Conservation (phyloP, 2,329 filamentous ascomycete genomes). For the Aureobasidium sp. region DNA sequence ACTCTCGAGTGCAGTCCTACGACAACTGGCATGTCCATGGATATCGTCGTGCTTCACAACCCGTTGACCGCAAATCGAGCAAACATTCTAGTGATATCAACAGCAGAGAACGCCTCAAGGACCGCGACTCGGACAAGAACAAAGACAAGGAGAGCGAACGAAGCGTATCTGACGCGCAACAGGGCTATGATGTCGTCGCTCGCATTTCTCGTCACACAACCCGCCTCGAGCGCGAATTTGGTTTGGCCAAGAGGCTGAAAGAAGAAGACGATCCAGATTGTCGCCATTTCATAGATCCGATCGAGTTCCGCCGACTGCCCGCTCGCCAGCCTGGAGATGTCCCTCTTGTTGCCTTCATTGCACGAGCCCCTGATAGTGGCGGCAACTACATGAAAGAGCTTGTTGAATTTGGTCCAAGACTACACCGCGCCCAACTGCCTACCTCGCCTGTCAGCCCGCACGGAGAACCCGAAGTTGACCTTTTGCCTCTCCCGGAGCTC, state of each 20-base stretch:
- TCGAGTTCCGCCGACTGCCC: constrained; percentile 70
- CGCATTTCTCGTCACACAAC: constrained; percentile 75
- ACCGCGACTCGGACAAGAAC: neutral
- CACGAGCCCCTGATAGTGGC: constrained; percentile 61
- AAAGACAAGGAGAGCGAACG: constrained; percentile 4
- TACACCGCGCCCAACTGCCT: constrained; percentile 28
- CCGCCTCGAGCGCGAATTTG: constrained; percentile 79
- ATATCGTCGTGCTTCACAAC: constrained; percentile 21
- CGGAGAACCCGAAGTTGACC: neutral
- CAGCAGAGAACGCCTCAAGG: constrained; percentile 6
- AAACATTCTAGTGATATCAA: neutral
- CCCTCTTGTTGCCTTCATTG: constrained; percentile 71
- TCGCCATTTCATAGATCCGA: constrained; percentile 68
- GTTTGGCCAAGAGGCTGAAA: constrained; percentile 58
- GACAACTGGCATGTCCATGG: constrained; percentile 68
- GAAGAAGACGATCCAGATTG: constrained; percentile 44
- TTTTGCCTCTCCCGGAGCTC: neutral
- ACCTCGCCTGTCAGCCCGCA: constrained; percentile 10
- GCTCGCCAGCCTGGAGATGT: constrained; percentile 61
- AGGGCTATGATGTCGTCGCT: constrained; percentile 56
- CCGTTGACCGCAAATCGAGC: constrained; percentile 14
- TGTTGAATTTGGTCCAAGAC: constrained; percentile 66
- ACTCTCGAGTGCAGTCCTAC: constrained; percentile 53
- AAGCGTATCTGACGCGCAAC: neutral
- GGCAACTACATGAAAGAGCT: constrained; percentile 63